Conservation (phyloP, 352 stramenopile genomes). For the Phytopythium vexans region DNA sequence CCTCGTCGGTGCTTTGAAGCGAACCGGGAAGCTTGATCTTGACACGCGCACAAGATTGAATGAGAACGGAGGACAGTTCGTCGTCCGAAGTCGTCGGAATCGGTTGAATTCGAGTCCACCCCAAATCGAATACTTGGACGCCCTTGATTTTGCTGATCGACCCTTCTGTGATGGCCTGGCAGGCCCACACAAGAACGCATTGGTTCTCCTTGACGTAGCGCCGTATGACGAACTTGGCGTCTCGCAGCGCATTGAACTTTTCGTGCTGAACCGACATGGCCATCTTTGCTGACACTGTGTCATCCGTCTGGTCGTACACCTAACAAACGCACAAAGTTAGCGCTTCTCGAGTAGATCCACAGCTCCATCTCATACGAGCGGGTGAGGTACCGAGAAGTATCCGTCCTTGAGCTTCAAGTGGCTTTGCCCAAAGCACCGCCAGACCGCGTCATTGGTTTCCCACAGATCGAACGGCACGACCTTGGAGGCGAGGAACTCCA, state of each 20-base stretch:
- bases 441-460: slow-evolving; percentile 15
- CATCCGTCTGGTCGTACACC: slow-evolving; percentile 18
- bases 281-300: slow-evolving; percentile 29
- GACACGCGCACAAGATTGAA: slow-evolving; percentile 23
- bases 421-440: slow-evolving; percentile 17
- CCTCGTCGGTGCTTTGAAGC: slow-evolving; percentile 19
- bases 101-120: slow-evolving; percentile 17
- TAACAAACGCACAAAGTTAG: slow-evolving; percentile 6
- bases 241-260: slow-evolving; percentile 17
- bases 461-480: slow-evolving; percentile 21
- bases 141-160: slow-evolving; percentile 19
- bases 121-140: slow-evolving; percentile 15
- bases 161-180: slow-evolving; percentile 20
- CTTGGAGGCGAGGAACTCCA: slow-evolving; percentile 25
- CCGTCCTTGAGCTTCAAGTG: slow-evolving; percentile 23
- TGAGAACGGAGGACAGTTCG: slow-evolving; percentile 13
- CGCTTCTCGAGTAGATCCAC: not conserved
- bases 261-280: slow-evolving; percentile 21
- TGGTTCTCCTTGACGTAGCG: slow-evolving; percentile 17
- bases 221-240: slow-evolving; percentile 23
- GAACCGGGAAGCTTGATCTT: slow-evolving; percentile 17
- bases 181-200: slow-evolving; percentile 25
- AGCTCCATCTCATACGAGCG: not conserved
- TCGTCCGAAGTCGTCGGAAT: not conserved
- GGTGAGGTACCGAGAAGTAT: slow-evolving; percentile 22